phyloP scores from a whole-genome alignment of 2,329 filamentous ascomycete species.

The Fusarium odoratissimum region DNA sequence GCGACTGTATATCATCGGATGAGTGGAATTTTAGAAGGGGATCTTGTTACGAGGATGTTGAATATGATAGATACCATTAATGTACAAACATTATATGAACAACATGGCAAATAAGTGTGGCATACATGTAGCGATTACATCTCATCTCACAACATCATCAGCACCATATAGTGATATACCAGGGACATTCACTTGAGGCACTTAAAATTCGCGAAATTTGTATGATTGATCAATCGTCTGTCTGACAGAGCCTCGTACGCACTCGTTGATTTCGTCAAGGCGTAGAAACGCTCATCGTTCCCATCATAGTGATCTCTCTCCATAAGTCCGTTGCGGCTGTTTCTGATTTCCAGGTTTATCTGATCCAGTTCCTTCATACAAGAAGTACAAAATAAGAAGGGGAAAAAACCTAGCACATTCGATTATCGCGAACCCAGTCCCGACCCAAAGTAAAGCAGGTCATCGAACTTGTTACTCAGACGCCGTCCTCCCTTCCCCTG shows the following conservation, averaged over 20 bases:
- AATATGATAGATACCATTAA: conserved; percentile 24
- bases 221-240: conserved; percentile 35
- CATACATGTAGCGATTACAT: not conserved
- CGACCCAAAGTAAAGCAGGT: conserved; percentile 13
- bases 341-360: conserved; percentile 29
- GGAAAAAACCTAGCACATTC: conserved; percentile 20
- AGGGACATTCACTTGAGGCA: not conserved
- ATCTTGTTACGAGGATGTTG: conserved; percentile 10
- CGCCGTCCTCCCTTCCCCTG: conserved; percentile 5
- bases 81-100: not conserved
- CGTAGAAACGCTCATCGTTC: conserved; percentile 21
- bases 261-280: conserved; percentile 21
- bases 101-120: not conserved
- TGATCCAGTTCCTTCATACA: conserved; percentile 39
- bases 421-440: conserved; percentile 28
- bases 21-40: conserved; percentile 1
- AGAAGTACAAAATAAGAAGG: conserved; percentile 26
- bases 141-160: not conserved
- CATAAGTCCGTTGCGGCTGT: conserved; percentile 13
- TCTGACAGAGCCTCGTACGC: conserved; percentile 25
- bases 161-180: not conserved
- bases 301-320: conserved; percentile 21
- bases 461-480: conserved; percentile 24
- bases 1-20: conserved; percentile 25
- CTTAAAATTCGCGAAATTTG: conserved; percentile 18